phyloP scores from a whole-genome alignment of 2,329 filamentous ascomycete genomes.

The Epichloe gansuensis region DNA sequence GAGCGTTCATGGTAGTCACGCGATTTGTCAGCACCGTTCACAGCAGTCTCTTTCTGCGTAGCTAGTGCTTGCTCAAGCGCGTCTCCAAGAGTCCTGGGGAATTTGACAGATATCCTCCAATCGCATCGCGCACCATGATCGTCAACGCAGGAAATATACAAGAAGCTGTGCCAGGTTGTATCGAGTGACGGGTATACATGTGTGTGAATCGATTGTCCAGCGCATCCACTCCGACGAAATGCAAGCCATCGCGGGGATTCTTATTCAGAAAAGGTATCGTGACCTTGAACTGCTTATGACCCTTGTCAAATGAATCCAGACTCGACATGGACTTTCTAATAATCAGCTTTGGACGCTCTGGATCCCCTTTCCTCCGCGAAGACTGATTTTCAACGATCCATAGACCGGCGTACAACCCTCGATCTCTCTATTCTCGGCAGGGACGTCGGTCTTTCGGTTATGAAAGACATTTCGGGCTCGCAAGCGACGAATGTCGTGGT shows the following conservation, averaged over 20 bases:
- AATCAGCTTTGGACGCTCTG: slow-evolving; percentile 29
- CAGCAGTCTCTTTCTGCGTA: slow-evolving; percentile 25
- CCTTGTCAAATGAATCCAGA: slow-evolving; percentile 21
- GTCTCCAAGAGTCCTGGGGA: slow-evolving; percentile 77
- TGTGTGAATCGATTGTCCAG: slow-evolving; percentile 79
- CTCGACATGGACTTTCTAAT: slow-evolving; percentile 30
- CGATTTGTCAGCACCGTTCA: slow-evolving; percentile 23
- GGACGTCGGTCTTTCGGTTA: slow-evolving; percentile 38
- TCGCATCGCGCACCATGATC: slow-evolving; percentile 68
- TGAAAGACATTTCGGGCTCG: slow-evolving; percentile 46
- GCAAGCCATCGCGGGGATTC: slow-evolving; percentile 71
- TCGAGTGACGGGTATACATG: slow-evolving; percentile 74
- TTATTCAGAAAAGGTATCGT: slow-evolving; percentile 66
- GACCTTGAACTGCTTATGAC: slow-evolving; percentile 35
- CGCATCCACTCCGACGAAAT: slow-evolving; percentile 78
- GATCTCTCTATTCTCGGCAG: slow-evolving; percentile 42
- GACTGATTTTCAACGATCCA: slow-evolving; percentile 36
- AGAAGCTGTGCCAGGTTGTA: slow-evolving; percentile 66
- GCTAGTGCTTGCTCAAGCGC: slow-evolving; percentile 41
- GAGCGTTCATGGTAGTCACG: slow-evolving; percentile 28
- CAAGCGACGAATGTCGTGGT: slow-evolving; percentile 63
- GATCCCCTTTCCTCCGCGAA: slow-evolving; percentile 25
- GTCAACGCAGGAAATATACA: slow-evolving; percentile 88
- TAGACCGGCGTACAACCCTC: slow-evolving; percentile 45
- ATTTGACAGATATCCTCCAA: slow-evolving; percentile 83